Conservation (phyloP, 805 yeast genomes). For the Teunomyces kruisii region DNA sequence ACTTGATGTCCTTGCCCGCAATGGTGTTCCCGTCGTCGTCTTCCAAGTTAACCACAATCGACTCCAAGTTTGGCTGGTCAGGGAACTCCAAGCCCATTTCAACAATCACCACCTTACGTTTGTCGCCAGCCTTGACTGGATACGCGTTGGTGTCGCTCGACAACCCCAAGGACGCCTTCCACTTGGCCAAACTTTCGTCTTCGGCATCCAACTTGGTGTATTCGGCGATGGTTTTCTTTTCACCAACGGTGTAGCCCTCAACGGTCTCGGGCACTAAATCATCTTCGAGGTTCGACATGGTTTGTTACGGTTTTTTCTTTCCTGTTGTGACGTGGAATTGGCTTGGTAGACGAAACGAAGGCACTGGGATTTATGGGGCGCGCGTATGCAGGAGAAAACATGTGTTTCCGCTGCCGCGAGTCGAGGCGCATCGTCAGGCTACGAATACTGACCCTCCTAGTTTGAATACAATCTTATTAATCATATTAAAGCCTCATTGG, state of each 20-base stretch:
- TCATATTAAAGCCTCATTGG: constrained; percentile 66
- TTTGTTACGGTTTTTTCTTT: neutral
- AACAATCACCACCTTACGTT: constrained; percentile 73
- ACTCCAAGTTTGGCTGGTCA: constrained; percentile 53
- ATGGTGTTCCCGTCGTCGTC: constrained; percentile 55
- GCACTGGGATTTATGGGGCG: neutral
- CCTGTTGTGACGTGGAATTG: no score
- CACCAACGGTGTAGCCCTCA: constrained; percentile 63
- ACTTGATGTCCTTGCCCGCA: constrained; percentile 59
- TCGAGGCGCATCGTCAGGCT: no score
- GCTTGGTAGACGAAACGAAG: neutral
- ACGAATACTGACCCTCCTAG: no score
- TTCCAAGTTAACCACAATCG: constrained; percentile 69
- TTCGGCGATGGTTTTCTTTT: constrained; percentile 79
- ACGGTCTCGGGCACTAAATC: constrained; percentile 63
- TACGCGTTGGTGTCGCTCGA: constrained; percentile 51
- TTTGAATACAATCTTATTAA: constrained; percentile 47
- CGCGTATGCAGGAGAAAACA: neutral
- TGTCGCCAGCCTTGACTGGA: constrained; percentile 70
- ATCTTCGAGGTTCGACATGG: constrained; percentile 38
- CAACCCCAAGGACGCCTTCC: constrained; percentile 88
- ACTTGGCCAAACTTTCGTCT: constrained; percentile 84
- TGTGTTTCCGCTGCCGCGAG: no score
- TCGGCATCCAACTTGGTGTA: constrained; percentile 82
- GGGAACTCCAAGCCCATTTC: constrained; percentile 72